Conservation (phyloP, 2,329 filamentous ascomycete species). For the Fusarium sp. region DNA sequence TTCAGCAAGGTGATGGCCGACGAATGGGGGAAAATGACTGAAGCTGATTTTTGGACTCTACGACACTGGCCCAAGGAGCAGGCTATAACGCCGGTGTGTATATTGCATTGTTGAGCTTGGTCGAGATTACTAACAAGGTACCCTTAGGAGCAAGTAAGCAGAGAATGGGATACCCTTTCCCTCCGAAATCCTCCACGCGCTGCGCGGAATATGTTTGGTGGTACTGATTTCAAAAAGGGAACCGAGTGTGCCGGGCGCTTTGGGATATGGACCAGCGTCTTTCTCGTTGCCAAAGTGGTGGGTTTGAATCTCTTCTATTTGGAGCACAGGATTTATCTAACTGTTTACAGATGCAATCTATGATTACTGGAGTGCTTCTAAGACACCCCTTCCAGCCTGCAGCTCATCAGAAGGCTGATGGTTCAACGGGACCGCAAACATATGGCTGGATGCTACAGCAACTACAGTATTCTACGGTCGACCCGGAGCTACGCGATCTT, state of each 20-base stretch:
- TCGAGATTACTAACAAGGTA: constrained; percentile 16
- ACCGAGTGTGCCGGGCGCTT: constrained; percentile 45
- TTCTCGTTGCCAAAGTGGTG: constrained; percentile 46
- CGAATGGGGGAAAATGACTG: constrained; percentile 21
- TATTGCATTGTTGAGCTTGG: neutral
- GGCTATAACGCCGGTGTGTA: constrained; percentile 44
- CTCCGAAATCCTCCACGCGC: neutral
- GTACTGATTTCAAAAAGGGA: constrained; percentile 14
- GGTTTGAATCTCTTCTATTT: constrained; percentile 7
- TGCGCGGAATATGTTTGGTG: constrained; percentile 14
- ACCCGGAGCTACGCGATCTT: constrained; percentile 40
- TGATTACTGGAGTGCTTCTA: constrained; percentile 37
- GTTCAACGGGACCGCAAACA: constrained; percentile 12
- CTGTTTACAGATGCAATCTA: constrained; percentile 44
- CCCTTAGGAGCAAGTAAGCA: constrained; percentile 43
- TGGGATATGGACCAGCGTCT: constrained; percentile 49
- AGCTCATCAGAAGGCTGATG: constrained; percentile 5
- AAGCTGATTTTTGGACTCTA: constrained; percentile 31
- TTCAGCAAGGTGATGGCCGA: constrained; percentile 42
- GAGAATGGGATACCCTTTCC: constrained; percentile 44
- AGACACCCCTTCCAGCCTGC: constrained; percentile 29
- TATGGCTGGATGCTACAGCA: constrained; percentile 43
- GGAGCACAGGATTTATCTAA: constrained; percentile 17
- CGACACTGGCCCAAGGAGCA: constrained; percentile 41
- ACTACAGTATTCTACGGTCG: constrained; percentile 22